Percentiles rank a stretch among this genome's conserved stretches.
Evolutionary conservation across 1,284 basidiomycete genomes (phyloP).

Genomic region (Pascua guehoae): DNA sequence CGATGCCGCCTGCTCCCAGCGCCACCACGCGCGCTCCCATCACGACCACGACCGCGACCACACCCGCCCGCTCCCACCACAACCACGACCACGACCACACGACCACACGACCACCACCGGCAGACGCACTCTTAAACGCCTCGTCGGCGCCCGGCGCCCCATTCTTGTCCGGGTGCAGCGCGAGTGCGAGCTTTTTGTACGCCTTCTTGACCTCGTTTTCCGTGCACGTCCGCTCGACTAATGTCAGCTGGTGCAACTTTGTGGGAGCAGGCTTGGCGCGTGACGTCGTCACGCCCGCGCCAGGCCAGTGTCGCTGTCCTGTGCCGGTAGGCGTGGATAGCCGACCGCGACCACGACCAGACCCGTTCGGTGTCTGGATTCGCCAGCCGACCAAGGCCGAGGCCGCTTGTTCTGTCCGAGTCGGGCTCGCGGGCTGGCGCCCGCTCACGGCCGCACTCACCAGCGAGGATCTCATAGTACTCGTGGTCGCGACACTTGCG

Average conservation of each 20-base stretch:
- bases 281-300: too few relatives aligned
- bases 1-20: too few relatives aligned
- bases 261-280: too few relatives aligned
- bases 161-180: slow-evolving; percentile 95
- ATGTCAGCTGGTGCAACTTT: neutral
- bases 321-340: too few relatives aligned
- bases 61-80: neutral
- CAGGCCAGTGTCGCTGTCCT: neutral
- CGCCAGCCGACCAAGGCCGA: too few relatives aligned
- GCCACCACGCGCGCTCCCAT: too few relatives aligned
- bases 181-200: slow-evolving; percentile 93
- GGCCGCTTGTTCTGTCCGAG: neutral
- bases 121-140: slow-evolving; percentile 88
- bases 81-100: neutral
- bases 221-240: slow-evolving; percentile 75
- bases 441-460: slow-evolving; percentile 30
- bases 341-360: too few relatives aligned
- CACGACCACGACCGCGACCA: neutral
- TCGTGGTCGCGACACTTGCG: slow-evolving; percentile 78
- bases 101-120: neutral
- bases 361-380: too few relatives aligned
- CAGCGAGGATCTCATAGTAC: slow-evolving; percentile 87
- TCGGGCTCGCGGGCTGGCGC: too few relatives aligned
- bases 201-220: slow-evolving; percentile 93
- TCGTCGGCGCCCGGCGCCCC: slow-evolving; percentile 97